A percentile compares a stretch with the other conserved stretches of the same genome.
Conservation (phyloP, 805 yeast species). For the Metschnikowia amazonensis region DNA sequence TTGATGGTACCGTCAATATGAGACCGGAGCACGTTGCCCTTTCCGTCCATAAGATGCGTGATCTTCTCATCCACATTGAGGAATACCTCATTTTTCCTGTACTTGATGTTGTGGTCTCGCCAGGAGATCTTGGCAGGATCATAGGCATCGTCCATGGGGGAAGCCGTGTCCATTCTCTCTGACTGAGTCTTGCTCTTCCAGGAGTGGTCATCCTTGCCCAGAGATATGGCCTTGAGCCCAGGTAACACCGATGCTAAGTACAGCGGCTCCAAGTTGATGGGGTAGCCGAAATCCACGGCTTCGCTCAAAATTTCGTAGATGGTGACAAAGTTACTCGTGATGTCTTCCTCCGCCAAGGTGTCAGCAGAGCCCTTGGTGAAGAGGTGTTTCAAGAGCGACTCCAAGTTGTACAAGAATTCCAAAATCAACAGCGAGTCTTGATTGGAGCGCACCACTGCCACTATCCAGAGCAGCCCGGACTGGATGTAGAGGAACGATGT, state of each 20-base stretch:
- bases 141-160: slow-evolving; percentile 13
- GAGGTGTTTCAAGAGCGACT: slow-evolving; percentile 43
- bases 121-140: slow-evolving; percentile 47
- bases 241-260: slow-evolving; percentile 18
- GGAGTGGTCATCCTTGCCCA: slow-evolving; percentile 8
- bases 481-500: slow-evolving; percentile 83
- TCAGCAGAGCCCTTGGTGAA: slow-evolving; percentile 19
- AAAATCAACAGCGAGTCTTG: slow-evolving; percentile 77
- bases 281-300: slow-evolving; percentile 72
- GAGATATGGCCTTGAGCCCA: slow-evolving; percentile 8
- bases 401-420: slow-evolving; percentile 70
- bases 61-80: slow-evolving; percentile 74
- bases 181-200: background rate
- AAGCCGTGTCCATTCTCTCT: background rate
- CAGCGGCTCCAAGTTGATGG: slow-evolving; percentile 55
- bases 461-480: slow-evolving; percentile 64
- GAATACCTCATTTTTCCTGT: slow-evolving; percentile 76
- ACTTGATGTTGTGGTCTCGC: slow-evolving; percentile 67
- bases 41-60: slow-evolving; percentile 62
- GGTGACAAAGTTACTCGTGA: slow-evolving; percentile 62
- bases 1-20: slow-evolving; percentile 74
- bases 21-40: slow-evolving; percentile 61
- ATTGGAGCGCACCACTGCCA: slow-evolving; percentile 86
- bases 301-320: slow-evolving; percentile 79
- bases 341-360: slow-evolving; percentile 29